Base-by-base conservation (phyloP, 345 rosid genomes). In the Crucihimalaya himalaica region DNA sequence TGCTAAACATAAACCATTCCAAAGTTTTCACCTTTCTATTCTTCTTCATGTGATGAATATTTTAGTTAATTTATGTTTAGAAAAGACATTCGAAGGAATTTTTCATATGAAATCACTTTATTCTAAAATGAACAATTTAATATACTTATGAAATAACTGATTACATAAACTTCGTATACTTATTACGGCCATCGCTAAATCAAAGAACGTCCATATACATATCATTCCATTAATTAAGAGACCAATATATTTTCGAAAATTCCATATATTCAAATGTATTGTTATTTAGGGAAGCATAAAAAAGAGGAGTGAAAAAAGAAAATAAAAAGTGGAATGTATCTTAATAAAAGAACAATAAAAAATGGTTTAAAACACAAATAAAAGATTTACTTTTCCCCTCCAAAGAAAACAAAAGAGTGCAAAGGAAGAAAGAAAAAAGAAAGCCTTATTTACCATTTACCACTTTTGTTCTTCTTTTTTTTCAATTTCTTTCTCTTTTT, bases 391-490 rank as follows among this genome's bases (percentile, higher is more conserved):
- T 70, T 77, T 56, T 65, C 76, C 71, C 31, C 56, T 77, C 72
- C 55, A 77, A 77, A 57, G 76, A 71, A 64, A 77, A 77, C 71
- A 71, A 77, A 77, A 64, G 71, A 63, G 46, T 47, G 62, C 76
- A 71, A 64, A 65, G 63, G 52, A 70, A 70, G 61, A 77, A 82
- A 78, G 83, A 74, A 32, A 75, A 84, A 84, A 75, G 66, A 80
- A 78, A 83, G 61, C 47, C 67, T 71, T 50, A 77, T 71, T 71
- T 77, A 77, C 72, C 71, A 71, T 71, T 77, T 55, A 70, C 80
- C 40, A 77, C 72, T 77, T 77, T 70, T 70, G 51, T 37, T 66
- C 23, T 31, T 8, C 31, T 69, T 40, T 35, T 56, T 65, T 23
- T 31, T 15, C n/a, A 23, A 15, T 58, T 58, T 64, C 10, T 53